Base-by-base conservation (phyloP, 1,139 yeast genomes). In the Kurtzmaniella quercitrusa region DNA sequence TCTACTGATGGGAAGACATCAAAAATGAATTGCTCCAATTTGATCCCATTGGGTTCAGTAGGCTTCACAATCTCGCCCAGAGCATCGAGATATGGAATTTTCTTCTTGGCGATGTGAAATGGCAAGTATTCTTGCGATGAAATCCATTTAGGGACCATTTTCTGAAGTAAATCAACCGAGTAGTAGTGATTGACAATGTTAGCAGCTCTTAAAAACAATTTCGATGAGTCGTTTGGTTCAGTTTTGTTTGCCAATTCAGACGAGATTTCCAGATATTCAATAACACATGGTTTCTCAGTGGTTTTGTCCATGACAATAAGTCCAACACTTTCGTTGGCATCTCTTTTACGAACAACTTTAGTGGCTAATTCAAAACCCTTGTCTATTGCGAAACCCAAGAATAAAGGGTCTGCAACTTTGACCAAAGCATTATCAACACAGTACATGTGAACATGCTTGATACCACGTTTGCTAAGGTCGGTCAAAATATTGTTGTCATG, bases 171-270 rank as follows among this genome's bases (percentile, higher is more conserved):
- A 21, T 77, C 82, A 40, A 87, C 88, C 5, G 93, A 84, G 66
- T 93, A 94, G 66, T 91, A 94, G 65, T 94, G 98, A 60, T 94
- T 94, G 46, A 93, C 99, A 51, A 94, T 94, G 65, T 94, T 94
- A 19, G 97, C 99, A 6, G 98, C 97, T 53, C 98, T 77, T 56
- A 88, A 77, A 52, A 78, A 79, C 47, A 94, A 72, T 51, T 84
- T 73, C 8, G 71, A 67, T 4, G 66, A 53, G 54, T 81, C 77
- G 14, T 65, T 58, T 11, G 78, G 75, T 36, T 68, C 75, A 35
- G 67, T 67, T 48, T 79, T 81, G 54, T 78, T 79, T 28, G 94
- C 85, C 54, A 91, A 72, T 50, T 85, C 93, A 33, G 68, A 57
- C 11, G 89, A 74, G 49, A 94, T 89, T 64, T 94, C 99, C 43